Evolutionary conservation across 75 land plant genomes (phyloP), one percentile per base, ranked within the genome.

Genomic region (Picea glauca): DNA sequence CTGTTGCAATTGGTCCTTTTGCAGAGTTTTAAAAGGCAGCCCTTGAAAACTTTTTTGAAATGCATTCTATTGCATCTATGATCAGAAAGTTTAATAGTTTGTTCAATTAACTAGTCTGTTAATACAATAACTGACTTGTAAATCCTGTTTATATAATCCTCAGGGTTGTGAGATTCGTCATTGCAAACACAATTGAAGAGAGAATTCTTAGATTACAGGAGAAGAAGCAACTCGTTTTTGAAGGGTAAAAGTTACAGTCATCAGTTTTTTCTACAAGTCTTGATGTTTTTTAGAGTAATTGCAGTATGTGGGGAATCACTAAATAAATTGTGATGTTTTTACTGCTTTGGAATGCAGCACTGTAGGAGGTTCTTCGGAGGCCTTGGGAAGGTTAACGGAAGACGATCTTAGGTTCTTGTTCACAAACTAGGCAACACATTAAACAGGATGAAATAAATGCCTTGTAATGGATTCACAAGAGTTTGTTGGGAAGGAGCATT

Each of bases 201-300:
- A 86, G 98, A 65, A 91, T 96, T 81, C 83, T 96, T 63, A 90
- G 78, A 68, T 79, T 96, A 64, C 98, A 96, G 76, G 94, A 91
- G 81, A 96, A 93, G 85, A 96, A 96, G 78, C 87, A 96, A 80
- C 86, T 91, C n/a, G 91, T 96, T 30, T 93, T 96, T 86, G 92
- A 96, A 82, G 98, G 98, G 98, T 96, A 87, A 77, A 38, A 0
- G 11, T 77, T 35, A 14, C 8, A 58, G 1, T 17, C 18, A 20
- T 43, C 21, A 70, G 11, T 20, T 70, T 12, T n/a, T 70, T 70
- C 18, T 43, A 15, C 23, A 43, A n/a, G 74, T 21, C 46, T 12
- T 40, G 3, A 43, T 20, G 18, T 18, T 17, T 38, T 43, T 70
- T 40, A 40, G 26, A 43, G 23, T 7, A 18, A 38, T 70, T 70